A percentile compares a stretch with the other conserved stretches of the same genome.
phyloP scores from a whole-genome alignment of 768 basidiomycete species.

The Mrakia gelida region DNA sequence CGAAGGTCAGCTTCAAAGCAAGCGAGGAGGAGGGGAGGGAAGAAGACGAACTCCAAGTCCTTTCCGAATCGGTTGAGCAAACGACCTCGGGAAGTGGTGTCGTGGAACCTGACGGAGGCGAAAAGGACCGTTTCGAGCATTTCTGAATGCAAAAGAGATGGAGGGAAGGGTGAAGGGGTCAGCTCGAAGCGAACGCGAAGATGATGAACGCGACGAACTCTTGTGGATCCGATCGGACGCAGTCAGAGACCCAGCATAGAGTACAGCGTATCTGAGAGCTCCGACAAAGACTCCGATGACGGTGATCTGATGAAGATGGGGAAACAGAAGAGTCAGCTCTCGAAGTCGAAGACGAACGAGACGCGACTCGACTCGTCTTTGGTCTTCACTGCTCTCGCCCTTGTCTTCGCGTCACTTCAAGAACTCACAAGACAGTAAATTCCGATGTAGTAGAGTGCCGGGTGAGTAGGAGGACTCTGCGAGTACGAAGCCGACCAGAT shows the following conservation, averaged over 20 bases:
- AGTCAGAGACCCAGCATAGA: slow-evolving; percentile 77
- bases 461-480: slow-evolving; percentile 42
- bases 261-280: slow-evolving; percentile 46
- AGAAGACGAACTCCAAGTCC: slow-evolving; percentile 75
- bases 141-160: slow-evolving; percentile 41
- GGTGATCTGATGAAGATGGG: slow-evolving; percentile 51
- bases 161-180: slow-evolving; percentile 20
- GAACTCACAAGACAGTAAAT: slow-evolving; percentile 60
- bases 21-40: no score
- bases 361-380: no score
- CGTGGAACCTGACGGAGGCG: slow-evolving; percentile 86
- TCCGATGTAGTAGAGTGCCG: slow-evolving; percentile 60
- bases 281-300: slow-evolving; percentile 56
- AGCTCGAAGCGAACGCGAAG: slow-evolving; percentile 30
- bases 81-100: slow-evolving; percentile 81
- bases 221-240: slow-evolving; percentile 75
- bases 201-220: slow-evolving; percentile 45
- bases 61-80: slow-evolving; percentile 51
- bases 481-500: slow-evolving; percentile 54
- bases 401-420: no score
- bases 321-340: slow-evolving; percentile 6
- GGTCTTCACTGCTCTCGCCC: no score
- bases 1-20: not conserved
- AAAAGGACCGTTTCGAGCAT: slow-evolving; percentile 77
- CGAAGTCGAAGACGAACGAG: no score